Percentiles rank a stretch among this genome's conserved stretches.
phyloP scores from a whole-genome alignment of 2,329 filamentous ascomycete genomes.

The Penicillium crustosum region DNA sequence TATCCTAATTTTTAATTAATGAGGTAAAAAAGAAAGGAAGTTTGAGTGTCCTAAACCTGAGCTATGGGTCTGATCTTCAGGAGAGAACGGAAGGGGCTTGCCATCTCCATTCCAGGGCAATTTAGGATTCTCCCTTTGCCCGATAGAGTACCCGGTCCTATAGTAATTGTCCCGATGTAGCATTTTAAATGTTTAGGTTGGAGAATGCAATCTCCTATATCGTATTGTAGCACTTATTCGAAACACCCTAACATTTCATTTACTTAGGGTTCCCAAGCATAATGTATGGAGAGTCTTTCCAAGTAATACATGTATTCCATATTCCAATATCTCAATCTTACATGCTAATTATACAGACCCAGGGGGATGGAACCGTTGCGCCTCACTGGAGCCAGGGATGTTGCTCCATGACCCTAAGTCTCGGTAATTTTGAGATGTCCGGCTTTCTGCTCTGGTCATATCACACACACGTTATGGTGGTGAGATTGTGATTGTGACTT shows the following conservation, averaged over 20 bases:
- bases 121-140: constrained; percentile 2
- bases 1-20: constrained; percentile 1
- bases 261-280: not conserved
- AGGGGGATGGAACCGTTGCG: constrained; percentile 24
- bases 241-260: not conserved
- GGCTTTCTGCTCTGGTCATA: not conserved
- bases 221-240: not conserved
- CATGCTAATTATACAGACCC: constrained; percentile 8
- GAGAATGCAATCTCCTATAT: not conserved
- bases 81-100: constrained; percentile 24
- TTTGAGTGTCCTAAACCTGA: not conserved
- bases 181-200: not conserved
- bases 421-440: not conserved
- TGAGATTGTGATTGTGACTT: not conserved
- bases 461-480: not conserved
- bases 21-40: not conserved
- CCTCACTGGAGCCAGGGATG: constrained; percentile 8
- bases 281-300: not conserved
- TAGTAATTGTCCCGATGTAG: not conserved
- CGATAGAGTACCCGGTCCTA: not conserved
- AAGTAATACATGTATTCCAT: not conserved
- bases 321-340: not conserved
- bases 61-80: constrained; percentile 28
- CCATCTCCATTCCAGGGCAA: constrained; percentile 18
- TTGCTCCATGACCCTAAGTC: not conserved